These are phyloP conservation scores for Verticillium nonalfalfae DNA, from an alignment of 2,329 filamentous ascomycete genomes.

Conservation along the genomic window DNA sequence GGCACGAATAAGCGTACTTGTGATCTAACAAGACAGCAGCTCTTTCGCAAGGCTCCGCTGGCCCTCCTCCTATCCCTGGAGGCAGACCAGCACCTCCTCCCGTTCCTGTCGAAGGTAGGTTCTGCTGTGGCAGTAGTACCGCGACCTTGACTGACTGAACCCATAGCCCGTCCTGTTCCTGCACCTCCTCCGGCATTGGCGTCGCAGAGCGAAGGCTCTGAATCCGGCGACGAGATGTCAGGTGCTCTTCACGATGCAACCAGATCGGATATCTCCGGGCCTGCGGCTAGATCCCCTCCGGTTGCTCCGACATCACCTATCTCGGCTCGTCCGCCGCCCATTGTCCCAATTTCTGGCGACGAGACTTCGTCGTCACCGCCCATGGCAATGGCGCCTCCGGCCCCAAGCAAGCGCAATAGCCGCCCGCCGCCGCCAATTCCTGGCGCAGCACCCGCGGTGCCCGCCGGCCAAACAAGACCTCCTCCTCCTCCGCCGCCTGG, in stretches of 20 bases:
- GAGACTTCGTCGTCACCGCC: slow-evolving; percentile 39
- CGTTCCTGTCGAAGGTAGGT: slow-evolving; percentile 57
- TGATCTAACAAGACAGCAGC: slow-evolving; percentile 22
- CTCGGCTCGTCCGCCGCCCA: slow-evolving; percentile 23
- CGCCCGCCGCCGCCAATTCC: slow-evolving; percentile 57
- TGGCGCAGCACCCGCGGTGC: slow-evolving; percentile 36
- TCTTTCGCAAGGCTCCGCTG: slow-evolving; percentile 22
- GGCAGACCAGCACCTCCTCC: slow-evolving; percentile 50
- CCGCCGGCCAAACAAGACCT: slow-evolving; percentile 50
- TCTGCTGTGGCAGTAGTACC: neutral
- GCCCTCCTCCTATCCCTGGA: slow-evolving; percentile 39
- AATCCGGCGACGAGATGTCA: slow-evolving; percentile 83
- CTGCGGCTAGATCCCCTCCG: slow-evolving; percentile 26
- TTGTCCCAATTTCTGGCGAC: slow-evolving; percentile 27
- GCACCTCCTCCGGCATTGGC: slow-evolving; percentile 43
- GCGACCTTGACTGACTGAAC: neutral
- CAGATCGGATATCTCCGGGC: slow-evolving; percentile 1
- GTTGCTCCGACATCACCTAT: slow-evolving; percentile 19
- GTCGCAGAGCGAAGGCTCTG: slow-evolving; percentile 72
- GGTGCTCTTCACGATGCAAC: slow-evolving; percentile 20
- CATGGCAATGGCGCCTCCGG: slow-evolving; percentile 17
- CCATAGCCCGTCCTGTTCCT: slow-evolving; percentile 56
- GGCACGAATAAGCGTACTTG: slow-evolving; percentile 5
- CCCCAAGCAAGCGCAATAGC: slow-evolving; percentile 46
- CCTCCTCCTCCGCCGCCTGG: slow-evolving; percentile 62